Conservation (phyloP, 2,329 filamentous ascomycete species). For the Paramyrothecium sp. region DNA sequence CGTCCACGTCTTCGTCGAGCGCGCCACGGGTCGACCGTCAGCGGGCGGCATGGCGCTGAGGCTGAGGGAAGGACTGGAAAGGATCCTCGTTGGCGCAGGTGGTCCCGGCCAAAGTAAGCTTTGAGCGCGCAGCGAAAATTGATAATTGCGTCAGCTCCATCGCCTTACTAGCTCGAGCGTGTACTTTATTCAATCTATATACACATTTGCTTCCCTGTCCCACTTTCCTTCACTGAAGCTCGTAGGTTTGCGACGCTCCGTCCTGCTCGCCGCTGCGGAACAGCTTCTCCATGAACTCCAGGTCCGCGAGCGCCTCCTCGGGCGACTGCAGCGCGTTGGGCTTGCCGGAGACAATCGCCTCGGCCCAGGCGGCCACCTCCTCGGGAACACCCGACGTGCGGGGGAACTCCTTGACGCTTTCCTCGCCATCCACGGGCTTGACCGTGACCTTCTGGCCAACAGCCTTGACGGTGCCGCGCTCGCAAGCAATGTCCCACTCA, state of each 20-base stretch:
- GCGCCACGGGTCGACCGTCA: conserved; percentile 66
- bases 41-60: conserved; percentile 60
- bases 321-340: conserved; percentile 50
- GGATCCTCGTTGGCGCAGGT: conserved; percentile 23
- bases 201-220: neutral
- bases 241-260: conserved; percentile 36
- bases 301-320: conserved; percentile 58
- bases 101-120: conserved; percentile 10
- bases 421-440: conserved; percentile 29
- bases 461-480: conserved; percentile 54
- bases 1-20: conserved; percentile 85
- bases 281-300: conserved; percentile 57
- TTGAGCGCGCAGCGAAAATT: neutral
- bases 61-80: conserved; percentile 59
- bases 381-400: conserved; percentile 53
- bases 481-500: conserved; percentile 57
- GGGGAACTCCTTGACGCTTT: conserved; percentile 40
- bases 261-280: conserved; percentile 44
- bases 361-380: conserved; percentile 62
- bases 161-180: no score
- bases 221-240: conserved; percentile 29
- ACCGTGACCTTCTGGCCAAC: conserved; percentile 42
- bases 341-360: conserved; percentile 45
- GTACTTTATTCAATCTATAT: neutral
- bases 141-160: no score